These are phyloP conservation scores for Lentinus tigrinus DNA, from an alignment of 768 basidiomycete genomes.

Conservation along the genomic window DNA sequence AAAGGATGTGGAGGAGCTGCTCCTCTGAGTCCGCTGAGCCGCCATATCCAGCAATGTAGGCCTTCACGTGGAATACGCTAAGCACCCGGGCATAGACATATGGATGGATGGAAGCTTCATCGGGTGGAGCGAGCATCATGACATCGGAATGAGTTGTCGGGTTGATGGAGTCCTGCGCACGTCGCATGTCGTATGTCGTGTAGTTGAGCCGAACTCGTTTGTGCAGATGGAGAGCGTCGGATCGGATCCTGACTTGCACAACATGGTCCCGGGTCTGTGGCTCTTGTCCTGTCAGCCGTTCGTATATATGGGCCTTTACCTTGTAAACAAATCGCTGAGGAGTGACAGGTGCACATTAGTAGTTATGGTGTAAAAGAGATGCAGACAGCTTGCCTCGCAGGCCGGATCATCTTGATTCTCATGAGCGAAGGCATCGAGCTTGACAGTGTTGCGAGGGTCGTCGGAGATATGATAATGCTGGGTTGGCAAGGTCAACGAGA, in stretches of 20 bases:
- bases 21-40: slow-evolving; percentile 6
- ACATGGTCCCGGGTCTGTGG: background rate
- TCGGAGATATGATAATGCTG: too few relatives aligned
- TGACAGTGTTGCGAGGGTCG: too few relatives aligned
- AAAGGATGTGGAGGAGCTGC: slow-evolving; percentile 32
- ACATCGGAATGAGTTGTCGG: slow-evolving; percentile 36
- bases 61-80: slow-evolving; percentile 29
- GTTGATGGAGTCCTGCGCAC: slow-evolving; percentile 41
- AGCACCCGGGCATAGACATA: slow-evolving; percentile 31
- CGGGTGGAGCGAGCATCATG: slow-evolving; percentile 19
- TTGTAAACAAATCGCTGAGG: too few relatives aligned
- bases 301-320: too few relatives aligned
- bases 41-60: slow-evolving; percentile 24
- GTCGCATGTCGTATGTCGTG: slow-evolving; percentile 41
- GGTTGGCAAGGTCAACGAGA: too few relatives aligned
- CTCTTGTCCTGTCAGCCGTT: background rate
- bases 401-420: too few relatives aligned
- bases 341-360: too few relatives aligned
- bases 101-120: slow-evolving; percentile 9
- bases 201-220: slow-evolving; percentile 33
- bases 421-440: too few relatives aligned
- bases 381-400: too few relatives aligned
- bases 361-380: too few relatives aligned
- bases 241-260: slow-evolving; percentile 21
- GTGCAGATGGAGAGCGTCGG: slow-evolving; percentile 27